A percentile compares a stretch with the other conserved stretches of the same genome.
Evolutionary conservation across 768 basidiomycete species (phyloP).

Genomic region (Clitopilus hobsonii): DNA sequence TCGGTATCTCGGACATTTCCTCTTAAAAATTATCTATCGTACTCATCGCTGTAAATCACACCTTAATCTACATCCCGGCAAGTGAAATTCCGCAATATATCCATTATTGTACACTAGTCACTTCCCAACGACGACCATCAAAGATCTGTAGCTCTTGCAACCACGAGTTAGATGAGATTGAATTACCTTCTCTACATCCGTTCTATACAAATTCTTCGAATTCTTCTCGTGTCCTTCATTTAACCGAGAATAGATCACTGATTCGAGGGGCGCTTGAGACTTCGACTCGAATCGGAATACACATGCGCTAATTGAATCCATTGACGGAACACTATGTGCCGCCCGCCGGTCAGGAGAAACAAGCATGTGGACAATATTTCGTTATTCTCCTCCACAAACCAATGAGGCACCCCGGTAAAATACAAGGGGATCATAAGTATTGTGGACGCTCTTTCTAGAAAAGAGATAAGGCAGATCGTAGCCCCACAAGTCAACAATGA

Average conservation of each 20-base stretch:
- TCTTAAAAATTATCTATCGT: not conserved
- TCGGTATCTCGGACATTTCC: conserved; percentile 3
- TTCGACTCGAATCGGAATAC: not conserved
- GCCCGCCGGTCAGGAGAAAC: not conserved
- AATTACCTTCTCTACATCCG: not conserved
- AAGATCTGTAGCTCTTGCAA: not conserved
- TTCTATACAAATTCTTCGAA: not conserved
- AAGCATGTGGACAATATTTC: not conserved
- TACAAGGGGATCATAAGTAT: not conserved
- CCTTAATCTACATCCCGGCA: not conserved
- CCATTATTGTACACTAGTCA: conserved; percentile 1
- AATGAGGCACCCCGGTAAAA: not conserved
- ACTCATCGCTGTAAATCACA: not conserved
- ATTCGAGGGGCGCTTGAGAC: not conserved
- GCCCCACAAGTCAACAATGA: no score
- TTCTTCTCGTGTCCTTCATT: not conserved
- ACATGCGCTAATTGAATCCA: not conserved
- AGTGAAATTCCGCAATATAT: not conserved
- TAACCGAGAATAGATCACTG: conserved; percentile 1
- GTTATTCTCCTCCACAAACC: not conserved
- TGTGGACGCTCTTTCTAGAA: not conserved
- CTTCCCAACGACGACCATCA: not conserved
- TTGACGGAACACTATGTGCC: not conserved
- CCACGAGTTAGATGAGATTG: conserved; percentile 1
- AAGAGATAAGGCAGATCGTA: no score